Conservation (phyloP, 2,329 filamentous ascomycete genomes). For the Calonectria henricotiae region DNA sequence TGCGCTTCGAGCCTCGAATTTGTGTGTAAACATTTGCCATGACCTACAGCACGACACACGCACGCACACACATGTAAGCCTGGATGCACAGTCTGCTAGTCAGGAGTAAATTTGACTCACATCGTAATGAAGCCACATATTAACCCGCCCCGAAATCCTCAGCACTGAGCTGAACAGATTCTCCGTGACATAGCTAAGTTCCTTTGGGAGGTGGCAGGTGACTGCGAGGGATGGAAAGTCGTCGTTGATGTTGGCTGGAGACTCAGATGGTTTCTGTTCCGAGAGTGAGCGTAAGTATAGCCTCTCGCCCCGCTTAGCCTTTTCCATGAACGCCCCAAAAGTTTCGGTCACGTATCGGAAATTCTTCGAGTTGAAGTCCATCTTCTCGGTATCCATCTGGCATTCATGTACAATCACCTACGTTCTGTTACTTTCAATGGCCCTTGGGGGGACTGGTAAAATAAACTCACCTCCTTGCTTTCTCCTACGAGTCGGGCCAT, state of each 20-base stretch:
- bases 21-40: slow-evolving; percentile 92
- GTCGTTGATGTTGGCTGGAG: slow-evolving; percentile 77
- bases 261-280: slow-evolving; percentile 75
- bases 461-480: slow-evolving; percentile 71
- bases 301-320: slow-evolving; percentile 72
- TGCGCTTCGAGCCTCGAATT: slow-evolving; percentile 79
- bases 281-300: slow-evolving; percentile 88
- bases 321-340: slow-evolving; percentile 78
- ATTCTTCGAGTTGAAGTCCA: slow-evolving; percentile 90
- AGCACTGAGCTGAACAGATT: slow-evolving; percentile 84
- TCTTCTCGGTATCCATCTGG: slow-evolving; percentile 67
- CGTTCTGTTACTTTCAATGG: neutral
- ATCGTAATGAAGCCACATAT: slow-evolving; percentile 94
- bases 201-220: slow-evolving; percentile 80
- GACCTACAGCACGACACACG: slow-evolving; percentile 67
- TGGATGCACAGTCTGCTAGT: neutral
- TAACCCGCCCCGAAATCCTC: slow-evolving; percentile 84
- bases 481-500: slow-evolving; percentile 75
- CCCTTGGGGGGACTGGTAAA: neutral
- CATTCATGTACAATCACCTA: slow-evolving; percentile 84
- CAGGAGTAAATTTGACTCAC: slow-evolving; percentile 62
- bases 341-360: slow-evolving; percentile 81
- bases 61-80: slow-evolving; percentile 3
- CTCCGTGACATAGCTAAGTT: slow-evolving; percentile 73
- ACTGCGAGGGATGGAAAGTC: slow-evolving; percentile 81